Conservation (phyloP, 805 yeast species). For the Isabelozyma heimii region DNA sequence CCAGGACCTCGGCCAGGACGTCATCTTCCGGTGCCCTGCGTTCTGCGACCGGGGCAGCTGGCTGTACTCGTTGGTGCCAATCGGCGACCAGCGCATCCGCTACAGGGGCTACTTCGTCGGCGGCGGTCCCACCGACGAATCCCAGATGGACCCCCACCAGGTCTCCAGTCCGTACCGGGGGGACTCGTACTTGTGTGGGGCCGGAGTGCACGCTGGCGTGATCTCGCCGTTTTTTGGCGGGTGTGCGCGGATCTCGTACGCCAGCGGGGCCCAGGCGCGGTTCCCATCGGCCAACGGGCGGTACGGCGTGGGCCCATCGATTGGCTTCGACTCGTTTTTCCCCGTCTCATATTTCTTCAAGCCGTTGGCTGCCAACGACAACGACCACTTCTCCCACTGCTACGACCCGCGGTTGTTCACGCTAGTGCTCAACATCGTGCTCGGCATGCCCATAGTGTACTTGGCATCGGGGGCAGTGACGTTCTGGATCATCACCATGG, state of each 20-base stretch:
- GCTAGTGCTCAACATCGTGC: conserved; percentile 52
- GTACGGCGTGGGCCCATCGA: conserved; percentile 51
- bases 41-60: conserved; percentile 76
- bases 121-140: conserved; percentile 50
- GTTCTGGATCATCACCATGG: conserved; percentile 59
- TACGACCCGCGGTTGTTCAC: conserved; percentile 65
- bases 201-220: conserved; percentile 84
- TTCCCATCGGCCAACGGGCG: conserved; percentile 52
- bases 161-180: conserved; percentile 71
- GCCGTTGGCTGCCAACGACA: conserved; percentile 17
- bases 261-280: conserved; percentile 44
- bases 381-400: conserved; percentile 46
- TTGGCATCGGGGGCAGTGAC: conserved; percentile 40
- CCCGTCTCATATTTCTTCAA: conserved; percentile 70
- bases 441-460: conserved; percentile 63
- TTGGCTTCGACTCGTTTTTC: conserved; percentile 68
- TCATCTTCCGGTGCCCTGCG: conserved; percentile 80
- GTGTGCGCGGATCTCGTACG: conserved; percentile 60
- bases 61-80: conserved; percentile 71
- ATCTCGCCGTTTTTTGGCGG: conserved; percentile 77
- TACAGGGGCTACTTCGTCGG: conserved; percentile 76
- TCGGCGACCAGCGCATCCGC: conserved; percentile 66
- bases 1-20: conserved; percentile 36
- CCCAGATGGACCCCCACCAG: conserved; percentile 10
- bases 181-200: conserved; percentile 86